These are phyloP conservation scores for Biscogniauxia sp. DNA, from an alignment of 2,329 filamentous ascomycete genomes.

Conservation along the genomic window DNA sequence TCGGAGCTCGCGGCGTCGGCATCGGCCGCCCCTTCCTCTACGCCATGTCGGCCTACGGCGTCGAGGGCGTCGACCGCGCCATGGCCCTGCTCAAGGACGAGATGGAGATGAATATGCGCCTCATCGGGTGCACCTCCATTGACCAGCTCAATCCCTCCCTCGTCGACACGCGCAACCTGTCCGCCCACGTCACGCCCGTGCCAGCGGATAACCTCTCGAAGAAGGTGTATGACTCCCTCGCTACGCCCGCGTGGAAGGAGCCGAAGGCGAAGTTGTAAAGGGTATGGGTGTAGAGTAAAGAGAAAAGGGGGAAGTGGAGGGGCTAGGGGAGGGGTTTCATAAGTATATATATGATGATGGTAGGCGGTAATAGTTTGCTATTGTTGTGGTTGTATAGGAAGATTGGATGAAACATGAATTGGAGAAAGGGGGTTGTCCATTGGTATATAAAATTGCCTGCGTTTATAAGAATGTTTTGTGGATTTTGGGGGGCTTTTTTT, in stretches of 20 bases:
- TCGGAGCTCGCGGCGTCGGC: slow-evolving; percentile 88
- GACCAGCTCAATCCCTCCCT: slow-evolving; percentile 77
- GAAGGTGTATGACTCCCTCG: slow-evolving; percentile 54
- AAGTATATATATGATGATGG: no score
- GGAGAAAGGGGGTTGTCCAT: no score
- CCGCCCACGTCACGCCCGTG: slow-evolving; percentile 47
- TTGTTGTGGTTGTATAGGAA: no score
- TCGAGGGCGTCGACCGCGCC: slow-evolving; percentile 82
- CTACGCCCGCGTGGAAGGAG: slow-evolving; percentile 48
- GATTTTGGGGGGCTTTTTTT: no score
- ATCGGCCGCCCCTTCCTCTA: slow-evolving; percentile 95
- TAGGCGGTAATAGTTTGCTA: no score
- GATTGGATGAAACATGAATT: no score
- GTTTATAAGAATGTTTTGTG: no score
- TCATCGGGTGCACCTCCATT: slow-evolving; percentile 76
- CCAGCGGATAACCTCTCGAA: slow-evolving; percentile 48
- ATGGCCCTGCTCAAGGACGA: slow-evolving; percentile 94
- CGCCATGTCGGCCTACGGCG: slow-evolving; percentile 90
- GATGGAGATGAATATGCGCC: slow-evolving; percentile 98
- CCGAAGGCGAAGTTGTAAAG: slow-evolving; percentile 49
- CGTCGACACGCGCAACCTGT: slow-evolving; percentile 72
- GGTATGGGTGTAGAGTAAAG: slow-evolving; percentile 4
- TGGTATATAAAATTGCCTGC: no score
- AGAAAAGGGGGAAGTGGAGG: neutral
- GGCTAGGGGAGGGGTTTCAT: neutral